Conservation (phyloP, 352 stramenopile species). For the Globisporangium iwayamae region DNA sequence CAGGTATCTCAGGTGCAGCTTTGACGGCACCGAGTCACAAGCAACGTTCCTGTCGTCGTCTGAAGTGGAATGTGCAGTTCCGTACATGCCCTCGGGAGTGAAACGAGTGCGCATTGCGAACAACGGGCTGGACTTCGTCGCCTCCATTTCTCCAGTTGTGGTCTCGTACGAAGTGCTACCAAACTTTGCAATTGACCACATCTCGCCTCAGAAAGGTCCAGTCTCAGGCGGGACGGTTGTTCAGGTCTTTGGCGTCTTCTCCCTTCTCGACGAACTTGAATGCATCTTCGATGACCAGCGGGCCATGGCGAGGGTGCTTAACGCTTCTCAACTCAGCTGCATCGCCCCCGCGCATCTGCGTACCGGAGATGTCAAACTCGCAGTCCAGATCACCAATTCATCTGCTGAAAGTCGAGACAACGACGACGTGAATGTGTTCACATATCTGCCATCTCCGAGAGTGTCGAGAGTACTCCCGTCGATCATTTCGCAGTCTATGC, state of each 20-base stretch:
- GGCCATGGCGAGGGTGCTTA: conserved; percentile 20
- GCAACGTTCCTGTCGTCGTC: conserved; percentile 41
- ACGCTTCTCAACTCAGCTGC: conserved; percentile 32
- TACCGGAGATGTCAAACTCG: conserved; percentile 18
- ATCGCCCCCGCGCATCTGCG: conserved; percentile 19
- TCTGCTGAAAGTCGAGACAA: conserved; percentile 22
- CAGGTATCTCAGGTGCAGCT: conserved; percentile 33
- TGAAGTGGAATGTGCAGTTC: conserved; percentile 51
- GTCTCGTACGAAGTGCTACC: conserved; percentile 28
- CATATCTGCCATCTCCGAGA: conserved; percentile 23
- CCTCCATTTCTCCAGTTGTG: conserved; percentile 7
- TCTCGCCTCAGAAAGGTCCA: conserved; percentile 29
- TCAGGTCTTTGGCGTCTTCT: conserved; percentile 35
- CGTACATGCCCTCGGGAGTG: conserved; percentile 35
- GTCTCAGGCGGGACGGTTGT: conserved; percentile 38
- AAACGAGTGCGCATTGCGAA: conserved; percentile 49
- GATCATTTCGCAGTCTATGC: conserved; percentile 28
- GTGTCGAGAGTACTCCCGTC: conserved; percentile 27
- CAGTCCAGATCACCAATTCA: conserved; percentile 24
- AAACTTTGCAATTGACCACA: conserved; percentile 30
- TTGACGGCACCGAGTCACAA: conserved; percentile 28
- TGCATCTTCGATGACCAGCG: conserved; percentile 39
- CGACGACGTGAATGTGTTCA: conserved; percentile 15
- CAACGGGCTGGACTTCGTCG: conserved; percentile 54
- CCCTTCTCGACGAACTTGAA: conserved; percentile 23